phyloP scores from a whole-genome alignment of 208 protist genomes.

The Tetramitus jugosus region DNA sequence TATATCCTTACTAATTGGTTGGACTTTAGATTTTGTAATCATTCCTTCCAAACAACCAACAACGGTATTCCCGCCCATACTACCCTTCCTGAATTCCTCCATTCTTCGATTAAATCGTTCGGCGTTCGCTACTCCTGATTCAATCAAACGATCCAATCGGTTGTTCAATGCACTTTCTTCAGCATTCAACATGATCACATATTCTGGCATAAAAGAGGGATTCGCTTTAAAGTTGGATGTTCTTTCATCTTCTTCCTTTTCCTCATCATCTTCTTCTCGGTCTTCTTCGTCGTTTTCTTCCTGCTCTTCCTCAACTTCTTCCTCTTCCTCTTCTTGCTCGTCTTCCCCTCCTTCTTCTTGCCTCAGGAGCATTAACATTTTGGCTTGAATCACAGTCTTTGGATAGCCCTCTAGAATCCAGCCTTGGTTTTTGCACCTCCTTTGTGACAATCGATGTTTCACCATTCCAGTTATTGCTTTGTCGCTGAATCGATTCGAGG shows the following conservation, averaged over 20 bases:
- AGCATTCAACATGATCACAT: conserved; percentile 62
- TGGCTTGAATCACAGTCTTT: conserved; percentile 60
- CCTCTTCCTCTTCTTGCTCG: conserved; percentile 61
- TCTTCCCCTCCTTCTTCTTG: conserved; percentile 41
- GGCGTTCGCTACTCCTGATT: conserved; percentile 25
- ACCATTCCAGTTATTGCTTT: conserved; percentile 69
- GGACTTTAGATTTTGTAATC: not conserved
- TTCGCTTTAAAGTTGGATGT: too few relatives aligned
- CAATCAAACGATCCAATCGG: conserved; percentile 37
- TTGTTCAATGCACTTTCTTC: conserved; percentile 62
- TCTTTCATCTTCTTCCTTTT: too few relatives aligned
- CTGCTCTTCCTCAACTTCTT: conserved; percentile 22
- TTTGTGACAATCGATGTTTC: conserved; percentile 63
- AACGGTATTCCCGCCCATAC: conserved; percentile 49
- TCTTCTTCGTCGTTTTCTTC: conserved; percentile 33
- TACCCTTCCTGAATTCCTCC: conserved; percentile 25
- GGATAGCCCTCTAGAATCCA: conserved; percentile 82
- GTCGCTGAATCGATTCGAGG: conserved; percentile 55
- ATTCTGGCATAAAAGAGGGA: conserved; percentile 49
- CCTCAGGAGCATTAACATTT: conserved; percentile 59
- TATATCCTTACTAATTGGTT: conserved; percentile 20
- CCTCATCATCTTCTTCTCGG: conserved; percentile 32
- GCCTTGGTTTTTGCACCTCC: conserved; percentile 73
- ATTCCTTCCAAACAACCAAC: conserved; percentile 37
- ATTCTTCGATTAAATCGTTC: conserved; percentile 32